Evolutionary conservation across 2,329 filamentous ascomycete species (phyloP).

Genomic region (Pyrenophora tritici-repentis): DNA sequence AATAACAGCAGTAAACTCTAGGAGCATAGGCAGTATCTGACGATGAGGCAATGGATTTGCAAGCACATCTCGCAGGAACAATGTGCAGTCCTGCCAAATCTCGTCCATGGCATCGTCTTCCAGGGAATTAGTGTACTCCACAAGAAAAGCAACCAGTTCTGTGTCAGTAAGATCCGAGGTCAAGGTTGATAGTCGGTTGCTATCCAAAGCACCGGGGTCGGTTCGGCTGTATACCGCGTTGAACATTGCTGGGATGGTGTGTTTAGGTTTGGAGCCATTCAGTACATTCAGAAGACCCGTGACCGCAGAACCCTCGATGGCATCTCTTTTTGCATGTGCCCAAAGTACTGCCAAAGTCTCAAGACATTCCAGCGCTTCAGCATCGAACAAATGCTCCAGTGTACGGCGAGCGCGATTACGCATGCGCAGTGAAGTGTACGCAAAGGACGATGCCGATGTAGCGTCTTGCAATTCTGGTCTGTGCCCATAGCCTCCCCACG

Average conservation of each 20-base stretch:
- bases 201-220: conserved; percentile 79
- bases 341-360: conserved; percentile 90
- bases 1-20: conserved; percentile 87
- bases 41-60: conserved; percentile 94
- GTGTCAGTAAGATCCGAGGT: conserved; percentile 82
- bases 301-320: conserved; percentile 65
- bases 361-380: conserved; percentile 89
- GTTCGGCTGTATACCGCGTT: conserved; percentile 95
- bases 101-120: conserved; percentile 98
- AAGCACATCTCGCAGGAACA: conserved; percentile 86
- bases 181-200: conserved; percentile 81
- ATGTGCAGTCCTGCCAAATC: conserved; percentile 93
- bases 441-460: conserved; percentile 78
- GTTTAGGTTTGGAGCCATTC: conserved; percentile 86
- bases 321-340: conserved; percentile 60
- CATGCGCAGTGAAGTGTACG: conserved; percentile 88
- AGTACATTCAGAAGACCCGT: conserved; percentile 88
- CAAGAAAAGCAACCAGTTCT: conserved; percentile 85
- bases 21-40: conserved; percentile 80
- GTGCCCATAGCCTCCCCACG: conserved; percentile 75
- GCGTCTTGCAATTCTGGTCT: conserved; percentile 64
- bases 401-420: conserved; percentile 85
- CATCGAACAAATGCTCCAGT: conserved; percentile 89
- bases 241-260: conserved; percentile 91
- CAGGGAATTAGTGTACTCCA: conserved; percentile 85